These are phyloP conservation scores for Microbotryomycetes sp. DNA, from an alignment of 1,284 basidiomycete species.

Conservation along the genomic window DNA sequence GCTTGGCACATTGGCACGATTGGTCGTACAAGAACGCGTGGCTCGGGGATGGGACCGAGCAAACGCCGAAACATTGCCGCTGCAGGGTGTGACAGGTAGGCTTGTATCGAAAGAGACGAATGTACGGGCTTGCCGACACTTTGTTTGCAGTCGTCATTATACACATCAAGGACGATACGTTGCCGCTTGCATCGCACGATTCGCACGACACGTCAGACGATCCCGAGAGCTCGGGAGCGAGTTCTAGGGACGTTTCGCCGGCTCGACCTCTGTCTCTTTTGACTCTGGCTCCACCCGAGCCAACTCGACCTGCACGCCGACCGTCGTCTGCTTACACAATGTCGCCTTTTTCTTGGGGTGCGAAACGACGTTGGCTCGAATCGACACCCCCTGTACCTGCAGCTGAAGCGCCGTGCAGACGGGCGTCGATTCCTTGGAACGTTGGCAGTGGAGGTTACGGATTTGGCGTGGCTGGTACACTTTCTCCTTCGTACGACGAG, in stretches of 20 bases:
- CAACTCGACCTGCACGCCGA: not conserved
- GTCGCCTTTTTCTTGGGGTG: not conserved
- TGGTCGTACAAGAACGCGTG: constrained; percentile 48
- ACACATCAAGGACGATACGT: constrained; percentile 63
- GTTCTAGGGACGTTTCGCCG: not conserved
- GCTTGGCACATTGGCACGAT: constrained; percentile 55
- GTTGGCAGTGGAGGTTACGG: no score
- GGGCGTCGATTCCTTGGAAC: no score
- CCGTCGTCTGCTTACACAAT: not conserved
- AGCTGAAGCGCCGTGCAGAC: not conserved
- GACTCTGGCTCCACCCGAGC: not conserved
- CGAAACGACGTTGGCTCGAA: not conserved
- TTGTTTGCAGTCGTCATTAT: constrained; percentile 54
- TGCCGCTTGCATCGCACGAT: constrained; percentile 9
- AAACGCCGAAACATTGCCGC: not conserved
- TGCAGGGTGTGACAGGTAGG: constrained; percentile 40
- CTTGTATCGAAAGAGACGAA: constrained; percentile 46
- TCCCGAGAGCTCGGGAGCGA: not conserved
- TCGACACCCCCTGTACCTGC: not conserved
- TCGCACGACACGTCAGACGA: not conserved
- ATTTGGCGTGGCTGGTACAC: no score
- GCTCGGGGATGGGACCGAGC: constrained; percentile 10
- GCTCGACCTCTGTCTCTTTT: not conserved
- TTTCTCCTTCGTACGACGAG: no score
- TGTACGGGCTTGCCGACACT: constrained; percentile 49